A percentile compares a stretch with the other conserved stretches of the same genome.
Evolutionary conservation across 2,329 filamentous ascomycete genomes (phyloP).

Genomic region (Colletotrichum sp.): DNA sequence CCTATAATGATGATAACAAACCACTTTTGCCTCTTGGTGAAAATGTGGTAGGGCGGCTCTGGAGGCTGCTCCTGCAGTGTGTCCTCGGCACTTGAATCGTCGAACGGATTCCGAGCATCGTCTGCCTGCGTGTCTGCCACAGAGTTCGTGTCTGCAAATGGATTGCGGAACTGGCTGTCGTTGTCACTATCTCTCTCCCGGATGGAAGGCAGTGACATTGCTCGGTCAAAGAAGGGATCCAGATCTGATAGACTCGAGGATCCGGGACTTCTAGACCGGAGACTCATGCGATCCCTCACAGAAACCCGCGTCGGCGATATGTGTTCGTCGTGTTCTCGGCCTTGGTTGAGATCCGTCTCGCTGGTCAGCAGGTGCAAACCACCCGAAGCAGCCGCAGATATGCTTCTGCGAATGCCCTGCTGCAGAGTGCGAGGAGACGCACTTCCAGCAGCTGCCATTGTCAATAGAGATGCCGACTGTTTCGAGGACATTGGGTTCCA

Average conservation of each 20-base stretch:
- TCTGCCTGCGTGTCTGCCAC: neutral
- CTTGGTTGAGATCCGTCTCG: neutral
- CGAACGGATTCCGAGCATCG: neutral
- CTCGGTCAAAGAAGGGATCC: neutral
- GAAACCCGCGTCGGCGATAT: neutral
- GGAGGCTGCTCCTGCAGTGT: neutral
- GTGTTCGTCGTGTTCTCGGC: neutral
- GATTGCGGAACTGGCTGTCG: neutral
- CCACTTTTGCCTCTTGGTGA: slow-evolving; percentile 43
- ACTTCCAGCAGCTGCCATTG: neutral
- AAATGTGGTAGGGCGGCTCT: slow-evolving; percentile 34
- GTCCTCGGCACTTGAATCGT: neutral
- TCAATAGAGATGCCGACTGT: neutral
- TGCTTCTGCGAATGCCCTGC: neutral
- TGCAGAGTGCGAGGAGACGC: neutral
- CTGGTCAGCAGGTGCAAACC: neutral
- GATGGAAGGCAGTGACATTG: neutral
- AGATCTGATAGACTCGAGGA: neutral
- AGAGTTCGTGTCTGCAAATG: neutral
- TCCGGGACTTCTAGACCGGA: neutral
- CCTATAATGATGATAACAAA: slow-evolving; percentile 53
- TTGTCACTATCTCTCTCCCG: neutral
- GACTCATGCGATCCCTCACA: neutral
- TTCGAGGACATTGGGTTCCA: neutral
- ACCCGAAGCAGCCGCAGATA: neutral